Base-by-base conservation (phyloP, 1,284 basidiomycete genomes). In the Sporisorium sorghi region DNA sequence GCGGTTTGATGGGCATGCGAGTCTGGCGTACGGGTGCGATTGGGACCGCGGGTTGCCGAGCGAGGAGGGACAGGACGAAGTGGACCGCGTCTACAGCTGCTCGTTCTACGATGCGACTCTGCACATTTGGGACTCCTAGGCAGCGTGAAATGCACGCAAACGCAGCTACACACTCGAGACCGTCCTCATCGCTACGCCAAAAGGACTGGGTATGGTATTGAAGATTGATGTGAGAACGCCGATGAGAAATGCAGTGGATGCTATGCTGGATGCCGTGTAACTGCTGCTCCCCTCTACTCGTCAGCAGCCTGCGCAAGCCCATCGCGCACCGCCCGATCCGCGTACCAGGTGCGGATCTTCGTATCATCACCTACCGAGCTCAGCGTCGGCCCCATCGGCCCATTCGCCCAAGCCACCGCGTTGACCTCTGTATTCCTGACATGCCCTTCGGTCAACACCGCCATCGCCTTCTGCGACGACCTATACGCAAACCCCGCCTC, bases 61-160 rank as follows among this genome's bases (percentile, higher is more conserved):
- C n/a, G 76, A 70, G 10, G 61, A 70, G 1, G 81, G 73, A 26
- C 83, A 74, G 1, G 85, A 69, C 4, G 81, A 73, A 26, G 84
- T 73, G 1, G 85, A 69, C 4, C 73, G 92, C 32, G 88, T 98
- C 32, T 93, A 90, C 24, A 96, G 91, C 80, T 97, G 94, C 84
- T 97, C 95, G 17, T 99, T 99, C 85, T 99, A 99, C 84, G 96
- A 99, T 84, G 92, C 94, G 82, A 86, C 87, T 24, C 83, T 98
- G 85, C 89, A 91, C 84, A 79, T 95, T 28, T 99, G 96, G 96
- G 39, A 70, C n/a, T 51, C 57, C 11, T 17, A 39, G 6, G n/a
- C 44, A 44, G 24, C 59, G 2, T 71, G 86, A 52, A 51, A 10
- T 12, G 14, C 21, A 17, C 10, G 11, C n/a, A 24, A 26, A 35